Evolutionary conservation across 2,329 filamentous ascomycete species (phyloP).

Genomic region (Zasmidium cellare): DNA sequence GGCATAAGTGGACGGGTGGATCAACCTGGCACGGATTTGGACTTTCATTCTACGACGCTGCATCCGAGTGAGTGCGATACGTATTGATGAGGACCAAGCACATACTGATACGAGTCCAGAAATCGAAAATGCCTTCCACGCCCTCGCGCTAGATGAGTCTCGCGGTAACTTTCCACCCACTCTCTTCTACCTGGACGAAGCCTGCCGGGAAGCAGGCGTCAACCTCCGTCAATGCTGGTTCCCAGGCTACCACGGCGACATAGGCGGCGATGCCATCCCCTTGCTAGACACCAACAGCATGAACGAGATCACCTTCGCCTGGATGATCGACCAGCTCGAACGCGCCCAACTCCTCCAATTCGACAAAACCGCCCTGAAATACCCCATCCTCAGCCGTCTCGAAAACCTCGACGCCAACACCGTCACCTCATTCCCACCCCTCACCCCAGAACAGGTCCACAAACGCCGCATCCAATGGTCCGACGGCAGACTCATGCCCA

Average conservation of each 20-base stretch:
- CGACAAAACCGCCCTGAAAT: slow-evolving; percentile 14
- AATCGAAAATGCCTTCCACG: slow-evolving; percentile 55
- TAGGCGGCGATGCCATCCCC: slow-evolving; percentile 45
- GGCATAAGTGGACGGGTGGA: slow-evolving; percentile 20
- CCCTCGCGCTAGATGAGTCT: slow-evolving; percentile 53
- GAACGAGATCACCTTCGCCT: slow-evolving; percentile 38
- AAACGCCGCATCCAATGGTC: slow-evolving; percentile 20
- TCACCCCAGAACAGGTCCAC: slow-evolving; percentile 14
- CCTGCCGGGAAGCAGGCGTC: slow-evolving; percentile 16
- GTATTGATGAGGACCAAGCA: slow-evolving; percentile 6
- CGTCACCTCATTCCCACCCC: slow-evolving; percentile 3
- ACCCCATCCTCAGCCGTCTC: slow-evolving; percentile 17
- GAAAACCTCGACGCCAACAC: slow-evolving; percentile 9
- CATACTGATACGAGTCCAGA: slow-evolving; percentile 8
- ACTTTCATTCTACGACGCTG: slow-evolving; percentile 19
- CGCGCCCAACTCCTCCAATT: slow-evolving; percentile 14
- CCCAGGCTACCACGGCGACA: slow-evolving; percentile 52
- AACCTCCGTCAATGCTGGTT: slow-evolving; percentile 55
- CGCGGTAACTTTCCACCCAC: slow-evolving; percentile 51
- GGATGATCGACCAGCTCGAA: slow-evolving; percentile 38
- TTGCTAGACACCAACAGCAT: slow-evolving; percentile 23
- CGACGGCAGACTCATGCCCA: slow-evolving; percentile 13
- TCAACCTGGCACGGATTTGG: slow-evolving; percentile 16
- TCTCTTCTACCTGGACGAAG: slow-evolving; percentile 42
- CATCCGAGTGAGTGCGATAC: slow-evolving; percentile 14